These are phyloP conservation scores for Trichoderma polysporum DNA, from an alignment of 2,329 filamentous ascomycete genomes.

Conservation along the genomic window DNA sequence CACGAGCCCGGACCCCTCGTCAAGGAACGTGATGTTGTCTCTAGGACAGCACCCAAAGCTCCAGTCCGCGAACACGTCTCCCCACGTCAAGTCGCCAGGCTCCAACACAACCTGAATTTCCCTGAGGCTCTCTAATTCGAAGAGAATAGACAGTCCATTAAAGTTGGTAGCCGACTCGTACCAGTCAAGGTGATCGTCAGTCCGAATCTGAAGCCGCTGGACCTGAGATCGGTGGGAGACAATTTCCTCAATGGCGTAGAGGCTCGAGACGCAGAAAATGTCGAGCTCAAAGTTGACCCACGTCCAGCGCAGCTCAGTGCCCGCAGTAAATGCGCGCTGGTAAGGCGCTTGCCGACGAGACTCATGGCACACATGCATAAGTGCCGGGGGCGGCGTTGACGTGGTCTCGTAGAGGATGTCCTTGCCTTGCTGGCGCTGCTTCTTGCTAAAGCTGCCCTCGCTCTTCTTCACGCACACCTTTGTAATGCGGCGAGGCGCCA, in stretches of 20 bases:
- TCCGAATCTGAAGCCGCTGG: background rate
- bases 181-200: background rate
- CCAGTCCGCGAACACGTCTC: background rate
- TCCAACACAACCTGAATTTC: background rate
- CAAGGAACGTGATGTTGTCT: background rate
- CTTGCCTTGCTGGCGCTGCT: background rate
- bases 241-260: background rate
- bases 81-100: background rate
- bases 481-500: background rate
- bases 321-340: slow-evolving; percentile 6
- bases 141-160: background rate
- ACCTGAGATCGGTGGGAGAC: background rate
- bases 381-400: slow-evolving; percentile 7
- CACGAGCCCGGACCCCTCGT: background rate
- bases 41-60: background rate
- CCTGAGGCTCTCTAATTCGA: background rate
- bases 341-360: slow-evolving; percentile 19
- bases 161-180: background rate
- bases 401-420: slow-evolving; percentile 19
- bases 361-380: slow-evolving; percentile 21
- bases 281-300: slow-evolving; percentile 16
- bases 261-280: background rate
- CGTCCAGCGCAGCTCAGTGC: slow-evolving; percentile 10
- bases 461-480: background rate
- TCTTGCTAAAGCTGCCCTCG: background rate